Percentiles rank a stretch among this genome's conserved stretches.
phyloP scores from a whole-genome alignment of 2,329 filamentous ascomycete species.

The Exserohilum rostratum region DNA sequence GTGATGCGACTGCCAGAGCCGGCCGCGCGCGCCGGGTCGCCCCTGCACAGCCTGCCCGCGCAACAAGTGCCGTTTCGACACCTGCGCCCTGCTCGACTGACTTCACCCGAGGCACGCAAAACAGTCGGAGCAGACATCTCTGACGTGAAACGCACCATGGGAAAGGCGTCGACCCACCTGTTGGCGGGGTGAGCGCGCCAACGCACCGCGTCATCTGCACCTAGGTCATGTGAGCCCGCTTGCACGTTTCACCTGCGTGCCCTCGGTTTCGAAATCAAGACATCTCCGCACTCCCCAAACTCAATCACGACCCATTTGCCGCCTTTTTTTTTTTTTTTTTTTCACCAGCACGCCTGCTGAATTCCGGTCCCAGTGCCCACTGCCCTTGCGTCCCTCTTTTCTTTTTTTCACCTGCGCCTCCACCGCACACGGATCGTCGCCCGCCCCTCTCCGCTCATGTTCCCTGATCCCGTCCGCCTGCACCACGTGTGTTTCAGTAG shows the following conservation, averaged over 20 bases:
- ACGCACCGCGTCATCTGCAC: conserved; percentile 20
- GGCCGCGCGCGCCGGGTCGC: background rate
- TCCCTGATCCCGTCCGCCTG: conserved; percentile 13
- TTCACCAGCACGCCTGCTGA: conserved; percentile 3
- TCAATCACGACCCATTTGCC: conserved; percentile 10
- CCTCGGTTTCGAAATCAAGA: conserved; percentile 19
- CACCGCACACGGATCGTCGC: background rate
- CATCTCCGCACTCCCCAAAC: conserved; percentile 5
- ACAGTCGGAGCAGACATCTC: conserved; percentile 18
- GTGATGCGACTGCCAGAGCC: background rate
- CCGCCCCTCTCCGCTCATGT: conserved; percentile 8
- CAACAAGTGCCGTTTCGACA: conserved; percentile 7
- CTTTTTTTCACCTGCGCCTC: background rate
- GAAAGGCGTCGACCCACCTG: conserved; percentile 21
- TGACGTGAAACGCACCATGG: conserved; percentile 25
- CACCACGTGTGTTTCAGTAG: conserved; percentile 21
- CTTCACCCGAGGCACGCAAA: conserved; percentile 19
- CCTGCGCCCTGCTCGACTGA: background rate
- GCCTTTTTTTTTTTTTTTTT: background rate
- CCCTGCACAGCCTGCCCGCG: conserved; percentile 8
- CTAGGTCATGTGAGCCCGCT: conserved; percentile 20
- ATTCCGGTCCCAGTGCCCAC: conserved; percentile 8
- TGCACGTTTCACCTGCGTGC: conserved; percentile 21
- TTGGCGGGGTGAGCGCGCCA: conserved; percentile 26
- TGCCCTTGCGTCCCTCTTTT: conserved; percentile 6